Conservation (phyloP, 148 eudicot species). For the Amaranthus cruentus region DNA sequence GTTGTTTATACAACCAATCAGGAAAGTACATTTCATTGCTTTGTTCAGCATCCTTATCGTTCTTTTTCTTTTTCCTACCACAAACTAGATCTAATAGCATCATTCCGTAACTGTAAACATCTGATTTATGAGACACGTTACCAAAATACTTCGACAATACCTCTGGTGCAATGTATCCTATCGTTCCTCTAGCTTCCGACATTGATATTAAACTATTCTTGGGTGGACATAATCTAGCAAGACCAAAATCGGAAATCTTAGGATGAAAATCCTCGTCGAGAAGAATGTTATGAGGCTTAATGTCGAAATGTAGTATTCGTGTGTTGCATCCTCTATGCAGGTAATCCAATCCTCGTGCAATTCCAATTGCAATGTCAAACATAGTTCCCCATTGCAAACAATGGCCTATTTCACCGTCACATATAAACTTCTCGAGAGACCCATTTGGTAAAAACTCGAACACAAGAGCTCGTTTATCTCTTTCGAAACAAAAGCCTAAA, state of each 20-base stretch:
- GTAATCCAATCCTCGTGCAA: background rate
- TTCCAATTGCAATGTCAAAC: background rate
- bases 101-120: conserved; percentile 22
- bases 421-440: conserved; percentile 3
- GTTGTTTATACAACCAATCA: conserved; percentile 15
- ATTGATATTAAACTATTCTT: conserved; percentile 12
- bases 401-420: background rate
- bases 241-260: conserved; percentile 19
- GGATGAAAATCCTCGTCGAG: conserved; percentile 14
- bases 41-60: background rate
- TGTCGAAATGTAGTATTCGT: background rate
- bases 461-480: background rate
- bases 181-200: conserved; percentile 19
- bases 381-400: background rate
- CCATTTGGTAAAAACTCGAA: background rate
- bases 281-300: conserved; percentile 18
- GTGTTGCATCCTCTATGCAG: background rate
- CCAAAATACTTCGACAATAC: conserved; percentile 12
- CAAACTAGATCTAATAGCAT: conserved; percentile 14
- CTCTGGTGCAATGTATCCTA: conserved; percentile 25
- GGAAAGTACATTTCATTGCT: conserved; percentile 12
- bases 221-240: conserved; percentile 12
- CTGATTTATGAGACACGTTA: conserved; percentile 15
- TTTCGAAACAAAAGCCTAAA: background rate
- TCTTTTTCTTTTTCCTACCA: background rate